A percentile compares a stretch with the other conserved stretches of the same genome.
phyloP scores from a whole-genome alignment of 176 grass and related monocot genomes.

The Calamus simplicifolius region DNA sequence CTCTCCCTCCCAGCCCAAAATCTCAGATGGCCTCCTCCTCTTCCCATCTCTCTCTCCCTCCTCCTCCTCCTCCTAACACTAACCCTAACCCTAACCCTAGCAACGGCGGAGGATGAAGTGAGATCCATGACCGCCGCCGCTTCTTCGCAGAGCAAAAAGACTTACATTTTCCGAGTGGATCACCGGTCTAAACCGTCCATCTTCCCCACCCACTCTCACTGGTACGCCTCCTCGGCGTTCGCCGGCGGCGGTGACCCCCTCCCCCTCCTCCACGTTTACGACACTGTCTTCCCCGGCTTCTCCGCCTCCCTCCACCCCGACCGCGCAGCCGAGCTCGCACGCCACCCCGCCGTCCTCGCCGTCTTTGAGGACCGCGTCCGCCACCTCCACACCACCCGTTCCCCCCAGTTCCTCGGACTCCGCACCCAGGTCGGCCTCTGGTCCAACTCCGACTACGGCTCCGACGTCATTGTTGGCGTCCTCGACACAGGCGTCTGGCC shows the following conservation, averaged over 20 bases:
- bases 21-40: slow-evolving; percentile 5
- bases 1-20: slow-evolving; percentile 28
- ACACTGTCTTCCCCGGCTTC: slow-evolving; percentile 85
- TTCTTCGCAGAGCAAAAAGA: slow-evolving; percentile 24
- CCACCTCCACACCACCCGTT: slow-evolving; percentile 67
- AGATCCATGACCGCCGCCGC: not conserved
- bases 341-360: slow-evolving; percentile 65
- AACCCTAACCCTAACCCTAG: slow-evolving; percentile 18
- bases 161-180: slow-evolving; percentile 81
- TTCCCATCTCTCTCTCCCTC: not conserved
- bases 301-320: slow-evolving; percentile 43
- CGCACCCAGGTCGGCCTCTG: slow-evolving; percentile 79
- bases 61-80: slow-evolving; percentile 16
- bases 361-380: slow-evolving; percentile 78
- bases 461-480: slow-evolving; percentile 74
- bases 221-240: slow-evolving; percentile 72
- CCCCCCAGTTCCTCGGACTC: slow-evolving; percentile 91
- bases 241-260: slow-evolving; percentile 21
- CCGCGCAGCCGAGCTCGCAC: slow-evolving; percentile 42
- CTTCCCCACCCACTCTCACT: slow-evolving; percentile 67
- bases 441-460: slow-evolving; percentile 88
- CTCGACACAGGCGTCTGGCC: slow-evolving; percentile 92
- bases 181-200: slow-evolving; percentile 53
- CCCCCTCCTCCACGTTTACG: slow-evolving; percentile 67
- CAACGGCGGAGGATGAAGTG: not conserved